Percentiles rank a stretch among this genome's conserved stretches.
phyloP scores from a whole-genome alignment of 306 rosid species.

The Myrica gale region DNA sequence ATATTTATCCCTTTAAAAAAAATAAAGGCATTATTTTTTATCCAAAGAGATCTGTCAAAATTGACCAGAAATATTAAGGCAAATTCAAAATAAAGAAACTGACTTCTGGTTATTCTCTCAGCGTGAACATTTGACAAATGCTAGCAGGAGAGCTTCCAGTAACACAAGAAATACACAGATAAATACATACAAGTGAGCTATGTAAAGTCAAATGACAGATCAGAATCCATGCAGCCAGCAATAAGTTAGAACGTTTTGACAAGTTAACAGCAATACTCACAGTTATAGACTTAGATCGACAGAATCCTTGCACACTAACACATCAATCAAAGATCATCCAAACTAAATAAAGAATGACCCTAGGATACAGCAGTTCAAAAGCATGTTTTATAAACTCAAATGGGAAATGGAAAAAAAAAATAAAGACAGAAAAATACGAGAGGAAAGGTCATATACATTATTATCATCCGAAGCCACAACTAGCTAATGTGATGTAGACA shows the following conservation, averaged over 20 bases:
- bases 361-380: background rate
- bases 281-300: background rate
- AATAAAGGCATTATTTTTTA: background rate
- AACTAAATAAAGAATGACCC: background rate
- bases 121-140: constrained; percentile 12
- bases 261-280: background rate
- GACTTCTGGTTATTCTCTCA: constrained; percentile 7
- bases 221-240: background rate
- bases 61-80: background rate
- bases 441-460: background rate
- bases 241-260: background rate
- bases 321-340: background rate
- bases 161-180: background rate
- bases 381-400: background rate
- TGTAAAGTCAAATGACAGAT: background rate
- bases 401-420: background rate
- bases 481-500: constrained; percentile 3
- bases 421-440: background rate
- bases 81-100: background rate
- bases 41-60: background rate
- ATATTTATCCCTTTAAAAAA: background rate
- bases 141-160: constrained; percentile 6
- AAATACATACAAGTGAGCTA: background rate
- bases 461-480: background rate
- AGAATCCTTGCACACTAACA: background rate